Evolutionary conservation across 805 yeast genomes (phyloP), one percentile per base, ranked within the genome.

Genomic region (Lipomyces yamadae): DNA sequence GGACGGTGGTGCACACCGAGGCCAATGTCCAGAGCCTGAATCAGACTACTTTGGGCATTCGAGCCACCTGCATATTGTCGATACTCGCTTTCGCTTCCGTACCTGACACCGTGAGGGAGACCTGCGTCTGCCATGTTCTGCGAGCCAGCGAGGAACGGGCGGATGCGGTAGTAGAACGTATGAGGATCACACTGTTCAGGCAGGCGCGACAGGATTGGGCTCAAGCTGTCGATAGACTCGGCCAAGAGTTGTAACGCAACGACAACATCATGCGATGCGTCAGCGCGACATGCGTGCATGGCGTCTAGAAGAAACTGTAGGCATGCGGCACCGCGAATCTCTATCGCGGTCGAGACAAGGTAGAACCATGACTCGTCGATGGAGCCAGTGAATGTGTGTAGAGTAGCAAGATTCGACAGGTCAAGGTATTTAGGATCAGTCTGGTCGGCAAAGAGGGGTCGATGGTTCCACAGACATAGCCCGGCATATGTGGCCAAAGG

Each of bases 91-190:
- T 74, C 74, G 88, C 92, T 62, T 84, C 81, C 33, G 75, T 93
- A 93, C 59, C 82, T 80, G 1, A 93, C 88, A 0, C 98, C 98
- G 66, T 87, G 78, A 13, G 87, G 87, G 65, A 93, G 81, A 0
- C 98, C 98, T 1, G 88, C 92, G 64, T 86, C 91, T 33, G 85
- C 86, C 97, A 94, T 93, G 74, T 91, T 91, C 75, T 87, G 88
- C 96, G 97, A 94, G 1, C 98, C 98, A 0, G 97, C 97, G 70
- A 94, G 80, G 73, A 85, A 93, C 0, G 98, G 98, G 74, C 98
- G 83, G 57, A 93, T 84, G 67, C 94, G 84, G 80, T 84, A 90
- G 78, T 91, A 93, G 76, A 94, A 93, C 3, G 90, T 88, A 75
- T 92, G 96, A 2, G 98, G 98, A 75, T 92, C 97, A 77, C 97